A percentile compares a stretch with the other conserved stretches of the same genome.
Evolutionary conservation across 306 rosid genomes (phyloP).

Genomic region (Quercus gilva): DNA sequence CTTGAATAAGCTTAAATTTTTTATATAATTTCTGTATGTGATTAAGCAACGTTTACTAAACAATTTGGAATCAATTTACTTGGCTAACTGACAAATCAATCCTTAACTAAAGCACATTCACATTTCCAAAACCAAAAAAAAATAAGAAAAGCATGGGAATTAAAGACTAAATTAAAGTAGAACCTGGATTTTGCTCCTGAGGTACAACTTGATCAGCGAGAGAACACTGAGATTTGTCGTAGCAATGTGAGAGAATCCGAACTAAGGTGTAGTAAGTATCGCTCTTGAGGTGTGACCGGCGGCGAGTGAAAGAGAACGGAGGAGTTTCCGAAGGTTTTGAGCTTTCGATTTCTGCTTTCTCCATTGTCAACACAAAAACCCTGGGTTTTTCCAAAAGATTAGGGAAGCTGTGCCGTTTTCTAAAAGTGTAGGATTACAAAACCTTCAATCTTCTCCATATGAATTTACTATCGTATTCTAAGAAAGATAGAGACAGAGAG

Average conservation of each 20-base stretch:
- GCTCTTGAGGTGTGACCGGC: constrained; percentile 53
- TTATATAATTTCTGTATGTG: no score
- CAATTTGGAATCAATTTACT: no score
- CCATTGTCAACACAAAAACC: constrained; percentile 23
- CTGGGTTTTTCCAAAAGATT: no score
- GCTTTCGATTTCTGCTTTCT: constrained; percentile 25
- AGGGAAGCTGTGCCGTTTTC: no score
- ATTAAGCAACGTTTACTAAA: no score
- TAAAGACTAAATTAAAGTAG: neutral
- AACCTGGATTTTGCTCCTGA: constrained; percentile 35
- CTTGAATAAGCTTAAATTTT: no score
- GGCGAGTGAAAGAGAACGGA: constrained; percentile 32
- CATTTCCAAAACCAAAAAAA: neutral
- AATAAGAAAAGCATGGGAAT: neutral
- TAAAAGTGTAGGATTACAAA: no score
- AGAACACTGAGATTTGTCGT: constrained; percentile 20
- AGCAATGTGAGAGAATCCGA: constrained; percentile 50
- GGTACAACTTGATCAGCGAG: constrained; percentile 9
- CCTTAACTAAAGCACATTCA: no score
- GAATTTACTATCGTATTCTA: no score
- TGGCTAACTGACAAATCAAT: no score
- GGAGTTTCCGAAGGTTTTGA: constrained; percentile 18
- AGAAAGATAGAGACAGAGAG: no score
- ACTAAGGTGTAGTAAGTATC: constrained; percentile 41
- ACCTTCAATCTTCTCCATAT: no score